These are phyloP conservation scores for Allium cepa DNA, from an alignment of 106 monocot genomes.

Conservation along the genomic window DNA sequence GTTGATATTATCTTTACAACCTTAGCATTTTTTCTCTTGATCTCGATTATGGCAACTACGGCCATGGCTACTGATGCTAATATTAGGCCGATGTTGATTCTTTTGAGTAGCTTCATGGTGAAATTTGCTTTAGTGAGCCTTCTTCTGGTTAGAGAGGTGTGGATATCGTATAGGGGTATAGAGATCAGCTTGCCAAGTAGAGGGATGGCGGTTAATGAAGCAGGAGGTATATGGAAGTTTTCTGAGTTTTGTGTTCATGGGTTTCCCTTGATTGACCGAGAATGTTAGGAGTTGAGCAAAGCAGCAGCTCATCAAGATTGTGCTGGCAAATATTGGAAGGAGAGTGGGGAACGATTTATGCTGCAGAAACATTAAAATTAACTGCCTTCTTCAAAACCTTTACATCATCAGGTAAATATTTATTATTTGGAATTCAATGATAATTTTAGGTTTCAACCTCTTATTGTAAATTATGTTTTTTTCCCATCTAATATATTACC, in stretches of 20 bases:
- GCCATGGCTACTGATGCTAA: constrained; percentile 12
- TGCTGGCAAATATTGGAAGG: constrained; percentile 34
- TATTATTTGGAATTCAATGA: neutral
- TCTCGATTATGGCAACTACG: constrained; percentile 14
- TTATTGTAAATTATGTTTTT: no score
- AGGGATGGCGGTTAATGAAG: constrained; percentile 14
- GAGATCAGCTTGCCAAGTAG: constrained; percentile 10
- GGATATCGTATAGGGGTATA: constrained; percentile 12
- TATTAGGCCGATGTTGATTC: constrained; percentile 13
- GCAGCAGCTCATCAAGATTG: constrained; percentile 43
- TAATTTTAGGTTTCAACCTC: no score
- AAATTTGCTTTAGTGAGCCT: neutral
- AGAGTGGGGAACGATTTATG: constrained; percentile 25
- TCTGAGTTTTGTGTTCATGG: constrained; percentile 15
- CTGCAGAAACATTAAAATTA: neutral
- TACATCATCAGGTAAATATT: neutral
- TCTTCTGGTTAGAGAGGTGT: neutral
- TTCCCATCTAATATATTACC: no score
- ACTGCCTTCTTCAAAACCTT: constrained; percentile 13
- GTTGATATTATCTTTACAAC: no score
- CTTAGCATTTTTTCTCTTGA: constrained; percentile 9
- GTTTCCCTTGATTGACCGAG: constrained; percentile 29
- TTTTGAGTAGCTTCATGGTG: neutral
- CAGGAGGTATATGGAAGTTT: constrained; percentile 13
- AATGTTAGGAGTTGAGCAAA: constrained; percentile 56